Evolutionary conservation across 495 filamentous ascomycete genomes (phyloP), one percentile per base, ranked within the genome.

Genomic region (Bathelium albidoporum): DNA sequence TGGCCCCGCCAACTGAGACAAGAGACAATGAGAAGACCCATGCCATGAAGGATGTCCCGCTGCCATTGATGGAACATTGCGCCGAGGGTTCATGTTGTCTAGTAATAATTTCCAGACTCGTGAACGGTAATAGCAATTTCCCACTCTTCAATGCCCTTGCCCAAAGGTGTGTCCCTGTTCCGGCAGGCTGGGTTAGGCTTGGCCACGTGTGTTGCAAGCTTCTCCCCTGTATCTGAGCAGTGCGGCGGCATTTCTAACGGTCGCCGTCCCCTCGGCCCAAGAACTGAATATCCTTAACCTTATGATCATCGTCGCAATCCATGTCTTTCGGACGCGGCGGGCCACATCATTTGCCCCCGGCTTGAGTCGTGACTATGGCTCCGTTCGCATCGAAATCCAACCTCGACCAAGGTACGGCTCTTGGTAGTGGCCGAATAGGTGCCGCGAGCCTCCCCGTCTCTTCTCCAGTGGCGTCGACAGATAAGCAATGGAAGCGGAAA

Each of bases 161-260:
- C 20, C 43, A 20, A 49, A 49, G 43, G 43, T 49, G 9, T 20
- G 43, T 49, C 11, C 49, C 49, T 55, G 49, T 55, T 29, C 49
- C 49, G 24, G 5, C 49, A 16, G 49, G 49, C 24, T 55, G 49
- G 49, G 49, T 55, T 55, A 29, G 16, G 49, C 49, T 28, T 29
- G 49, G 49, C 49, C 49, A 55, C 49, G 49, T 55, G 49, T 55
- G 24, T 55, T 55, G 49, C 49, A 55, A 55, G 49, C 49, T 55
- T 11, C 22, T 55, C 20, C 49, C 49, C 49, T 55, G 49, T 55
- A 49, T 16, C 5, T 16, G n/a, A 49, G 34, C 34, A 39, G 34
- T 49, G 20, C 49, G 7, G 49, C 49, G 20, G 24, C 20, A 55
- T 16, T 49, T 55, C 49, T 55, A 55, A 55, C 49, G 49, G 49